Evolutionary conservation across 441 rosid genomes (phyloP).

Genomic region (Daphne laureola): DNA sequence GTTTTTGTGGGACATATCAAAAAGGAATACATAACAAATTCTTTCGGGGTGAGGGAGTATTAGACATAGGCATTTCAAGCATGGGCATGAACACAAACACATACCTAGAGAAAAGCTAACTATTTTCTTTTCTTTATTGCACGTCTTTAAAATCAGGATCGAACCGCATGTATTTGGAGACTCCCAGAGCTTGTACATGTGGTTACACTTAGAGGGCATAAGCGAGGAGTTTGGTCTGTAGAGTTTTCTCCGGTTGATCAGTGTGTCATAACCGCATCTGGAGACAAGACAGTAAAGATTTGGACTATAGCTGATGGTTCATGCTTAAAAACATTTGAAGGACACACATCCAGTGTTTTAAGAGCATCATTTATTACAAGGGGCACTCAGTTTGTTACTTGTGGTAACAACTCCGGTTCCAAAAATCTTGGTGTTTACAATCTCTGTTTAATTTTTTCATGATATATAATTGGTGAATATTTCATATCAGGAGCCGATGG

Average conservation of each 20-base stretch:
- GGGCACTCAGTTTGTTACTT: constrained; percentile 85
- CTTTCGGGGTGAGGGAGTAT: too few species aligned
- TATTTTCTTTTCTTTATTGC: constrained; percentile 10
- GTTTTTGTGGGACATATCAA: too few species aligned
- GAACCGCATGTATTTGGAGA: constrained; percentile 91
- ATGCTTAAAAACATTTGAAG: constrained; percentile 95
- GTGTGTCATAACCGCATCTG: constrained; percentile 92
- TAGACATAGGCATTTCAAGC: too few species aligned
- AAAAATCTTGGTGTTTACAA: neutral
- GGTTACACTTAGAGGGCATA: constrained; percentile 76
- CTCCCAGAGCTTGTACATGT: constrained; percentile 85
- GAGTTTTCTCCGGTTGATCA: constrained; percentile 97
- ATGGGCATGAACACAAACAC: too few species aligned
- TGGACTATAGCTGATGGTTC: constrained; percentile 94
- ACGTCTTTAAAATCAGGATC: constrained; percentile 49
- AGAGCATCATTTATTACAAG: constrained; percentile 83
- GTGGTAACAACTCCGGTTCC: constrained; percentile 46
- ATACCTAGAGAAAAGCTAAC: neutral
- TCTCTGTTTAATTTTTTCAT: constrained; percentile 1
- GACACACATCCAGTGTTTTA: constrained; percentile 85
- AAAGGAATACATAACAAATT: too few species aligned
- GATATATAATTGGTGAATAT: neutral
- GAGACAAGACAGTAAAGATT: constrained; percentile 85
- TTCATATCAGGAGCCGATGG: constrained; percentile 79
- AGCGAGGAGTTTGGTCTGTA: constrained; percentile 92